phyloP scores from a whole-genome alignment of 495 filamentous ascomycete genomes.

The Aspergillus wentii region DNA sequence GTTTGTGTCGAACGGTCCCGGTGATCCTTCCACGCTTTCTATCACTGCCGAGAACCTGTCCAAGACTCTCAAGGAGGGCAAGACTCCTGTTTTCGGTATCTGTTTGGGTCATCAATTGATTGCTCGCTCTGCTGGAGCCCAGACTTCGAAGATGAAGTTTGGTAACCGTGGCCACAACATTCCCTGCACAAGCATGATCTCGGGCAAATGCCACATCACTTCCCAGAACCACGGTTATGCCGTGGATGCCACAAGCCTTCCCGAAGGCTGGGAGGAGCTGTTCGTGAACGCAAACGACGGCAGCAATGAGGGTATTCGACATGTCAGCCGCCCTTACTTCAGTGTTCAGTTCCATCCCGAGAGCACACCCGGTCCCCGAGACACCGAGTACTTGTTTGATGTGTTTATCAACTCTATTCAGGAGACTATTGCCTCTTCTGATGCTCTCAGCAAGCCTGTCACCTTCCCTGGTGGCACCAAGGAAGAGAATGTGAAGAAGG shows the following conservation, averaged over 20 bases:
- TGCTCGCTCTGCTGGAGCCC: constrained; percentile 82
- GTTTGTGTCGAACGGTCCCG: constrained; percentile 96
- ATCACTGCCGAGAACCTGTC: constrained; percentile 71
- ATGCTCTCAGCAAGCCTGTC: constrained; percentile 64
- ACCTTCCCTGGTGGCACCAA: constrained; percentile 78
- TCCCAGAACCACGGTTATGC: constrained; percentile 97
- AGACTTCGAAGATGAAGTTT: constrained; percentile 94
- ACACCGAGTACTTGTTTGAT: constrained; percentile 95
- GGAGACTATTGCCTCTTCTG: constrained; percentile 53
- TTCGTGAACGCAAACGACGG: constrained; percentile 98
- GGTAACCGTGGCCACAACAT: constrained; percentile 99
- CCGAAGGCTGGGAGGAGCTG: constrained; percentile 79
- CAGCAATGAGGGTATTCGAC: constrained; percentile 95
- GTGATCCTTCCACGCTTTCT: constrained; percentile 82
- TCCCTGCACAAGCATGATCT: constrained; percentile 89
- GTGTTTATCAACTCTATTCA: constrained; percentile 87
- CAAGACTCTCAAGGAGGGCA: constrained; percentile 64
- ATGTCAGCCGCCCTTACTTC: constrained; percentile 82
- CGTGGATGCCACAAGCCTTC: constrained; percentile 73
- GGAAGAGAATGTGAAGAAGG: constrained; percentile 66
- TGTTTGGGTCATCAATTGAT: constrained; percentile 95
- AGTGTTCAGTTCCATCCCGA: constrained; percentile 99
- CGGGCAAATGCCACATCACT: constrained; percentile 95
- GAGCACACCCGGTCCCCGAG: constrained; percentile 90
- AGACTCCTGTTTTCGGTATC: constrained; percentile 90